Conservation (phyloP, 2,329 filamentous ascomycete genomes). For the Cordyceps cicadae region DNA sequence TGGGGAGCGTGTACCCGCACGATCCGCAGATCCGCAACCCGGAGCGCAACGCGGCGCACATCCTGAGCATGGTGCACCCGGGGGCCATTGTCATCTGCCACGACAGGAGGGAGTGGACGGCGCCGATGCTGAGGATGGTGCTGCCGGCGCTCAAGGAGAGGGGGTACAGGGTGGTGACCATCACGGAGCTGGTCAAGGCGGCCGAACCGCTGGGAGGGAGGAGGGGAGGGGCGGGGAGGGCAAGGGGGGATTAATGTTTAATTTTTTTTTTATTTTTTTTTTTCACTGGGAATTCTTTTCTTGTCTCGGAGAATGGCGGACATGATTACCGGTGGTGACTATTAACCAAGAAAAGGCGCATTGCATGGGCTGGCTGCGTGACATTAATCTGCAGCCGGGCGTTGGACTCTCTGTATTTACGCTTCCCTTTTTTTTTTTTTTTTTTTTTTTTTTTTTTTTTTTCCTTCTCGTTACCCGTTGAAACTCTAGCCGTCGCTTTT, state of each 20-base stretch:
- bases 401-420: neutral
- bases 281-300: neutral
- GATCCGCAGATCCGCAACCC: conserved; percentile 74
- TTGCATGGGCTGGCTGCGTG: neutral
- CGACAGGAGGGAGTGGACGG: conserved; percentile 75
- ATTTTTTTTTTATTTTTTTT: too few species aligned
- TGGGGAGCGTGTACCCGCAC: conserved; percentile 82
- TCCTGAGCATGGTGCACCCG: conserved; percentile 68
- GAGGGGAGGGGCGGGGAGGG: neutral
- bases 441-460: too few species aligned
- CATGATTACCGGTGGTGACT: neutral
- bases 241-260: neutral
- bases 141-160: conserved; percentile 60
- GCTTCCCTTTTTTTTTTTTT: too few species aligned
- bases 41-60: conserved; percentile 65
- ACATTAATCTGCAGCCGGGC: neutral
- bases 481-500: too few species aligned
- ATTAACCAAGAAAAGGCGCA: neutral
- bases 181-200: conserved; percentile 55
- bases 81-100: conserved; percentile 81
- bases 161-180: conserved; percentile 64
- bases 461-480: too few species aligned
- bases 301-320: neutral
- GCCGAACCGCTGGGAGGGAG: conserved; percentile 11
- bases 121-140: conserved; percentile 66